A percentile compares a stretch with the other conserved stretches of the same genome.
phyloP scores from a whole-genome alignment of 768 basidiomycete genomes.

The Leccinum variicolor region DNA sequence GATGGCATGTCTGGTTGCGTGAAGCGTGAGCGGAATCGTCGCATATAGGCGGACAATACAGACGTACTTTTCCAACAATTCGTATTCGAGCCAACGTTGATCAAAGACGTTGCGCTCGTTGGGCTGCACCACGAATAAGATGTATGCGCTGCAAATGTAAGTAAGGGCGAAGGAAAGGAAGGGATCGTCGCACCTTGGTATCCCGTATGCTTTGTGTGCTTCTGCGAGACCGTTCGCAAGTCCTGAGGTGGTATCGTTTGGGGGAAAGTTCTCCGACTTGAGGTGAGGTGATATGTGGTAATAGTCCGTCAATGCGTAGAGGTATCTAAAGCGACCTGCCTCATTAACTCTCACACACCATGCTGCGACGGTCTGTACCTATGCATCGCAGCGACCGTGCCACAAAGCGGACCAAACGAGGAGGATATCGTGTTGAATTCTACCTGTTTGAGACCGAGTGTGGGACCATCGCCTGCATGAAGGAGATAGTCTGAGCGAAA shows the following conservation, averaged over 20 bases:
- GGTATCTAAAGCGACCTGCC: constrained; percentile 50
- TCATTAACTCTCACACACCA: background rate
- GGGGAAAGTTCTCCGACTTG: constrained; percentile 57
- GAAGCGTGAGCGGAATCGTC: background rate
- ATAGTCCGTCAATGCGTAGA: constrained; percentile 63
- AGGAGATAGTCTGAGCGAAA: constrained; percentile 95
- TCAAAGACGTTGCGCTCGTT: constrained; percentile 94
- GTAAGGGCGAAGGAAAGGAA: background rate
- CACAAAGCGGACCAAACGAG: constrained; percentile 81
- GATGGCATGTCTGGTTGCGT: constrained; percentile 59
- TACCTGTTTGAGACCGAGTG: constrained; percentile 76
- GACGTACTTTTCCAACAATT: constrained; percentile 71
- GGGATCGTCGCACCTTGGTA: constrained; percentile 40
- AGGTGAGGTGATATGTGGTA: constrained; percentile 56
- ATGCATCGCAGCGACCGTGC: constrained; percentile 68
- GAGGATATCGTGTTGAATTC: constrained; percentile 98
- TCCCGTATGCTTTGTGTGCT: constrained; percentile 74
- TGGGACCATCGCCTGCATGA: constrained; percentile 45
- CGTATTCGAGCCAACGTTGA: constrained; percentile 85
- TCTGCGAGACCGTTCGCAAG: constrained; percentile 74
- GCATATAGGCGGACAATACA: background rate
- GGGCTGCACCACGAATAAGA: constrained; percentile 88
- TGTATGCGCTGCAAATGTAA: constrained; percentile 38
- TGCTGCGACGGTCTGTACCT: constrained; percentile 50
- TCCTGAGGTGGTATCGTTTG: constrained; percentile 66